Base-by-base conservation (phyloP, 495 filamentous ascomycete genomes). In the Neurospora sp. region DNA sequence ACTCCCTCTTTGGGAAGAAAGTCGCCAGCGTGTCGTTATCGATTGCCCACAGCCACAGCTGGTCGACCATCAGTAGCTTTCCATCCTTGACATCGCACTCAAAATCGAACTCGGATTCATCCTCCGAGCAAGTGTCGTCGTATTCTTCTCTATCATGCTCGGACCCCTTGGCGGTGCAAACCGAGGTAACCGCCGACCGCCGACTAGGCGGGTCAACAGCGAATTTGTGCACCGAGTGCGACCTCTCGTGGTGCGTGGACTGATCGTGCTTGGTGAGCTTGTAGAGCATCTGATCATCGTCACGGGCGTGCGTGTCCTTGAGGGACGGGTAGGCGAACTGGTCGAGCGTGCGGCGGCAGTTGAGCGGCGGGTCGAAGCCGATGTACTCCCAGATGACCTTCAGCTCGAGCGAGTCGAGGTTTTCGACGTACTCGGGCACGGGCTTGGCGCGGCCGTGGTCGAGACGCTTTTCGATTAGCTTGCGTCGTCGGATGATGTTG, bases 251-350 rank as follows among this genome's bases (percentile, higher is more conserved):
- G 47, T 22, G 8, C 45, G 65, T 37, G 69, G 70, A 71, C 2
- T 44, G 68, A 4, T 77, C 78, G 40, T 78, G 73, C 74, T 87
- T 88, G 1, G 90, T 92, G 1, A 89, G 83, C 72, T 91, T 91
- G 81, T 90, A 92, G 4, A 91, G 79, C 86, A 92, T 90, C 76
- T 92, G 90, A 42, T 92, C 90, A 65, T 89, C 88, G 53, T 92
- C 90, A 37, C 89, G 82, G 0, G 88, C 86, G 37, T 87, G 80
- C 0, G 90, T 90, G 22, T 90, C 89, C 20, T 85, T 81, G 0
- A 91, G 82, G 61, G 87, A 87, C 0, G 88, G 89, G 73, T 91
- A 90, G 0, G 89, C 89, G 70, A 86, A 91, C 75, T 91, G 89
- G 71, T 92, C 90, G 9, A 92, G 74, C 2, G 90, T 91, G 39